Conservation (phyloP, 2,329 filamentous ascomycete genomes). For the Aspergillus pseudoterreus region DNA sequence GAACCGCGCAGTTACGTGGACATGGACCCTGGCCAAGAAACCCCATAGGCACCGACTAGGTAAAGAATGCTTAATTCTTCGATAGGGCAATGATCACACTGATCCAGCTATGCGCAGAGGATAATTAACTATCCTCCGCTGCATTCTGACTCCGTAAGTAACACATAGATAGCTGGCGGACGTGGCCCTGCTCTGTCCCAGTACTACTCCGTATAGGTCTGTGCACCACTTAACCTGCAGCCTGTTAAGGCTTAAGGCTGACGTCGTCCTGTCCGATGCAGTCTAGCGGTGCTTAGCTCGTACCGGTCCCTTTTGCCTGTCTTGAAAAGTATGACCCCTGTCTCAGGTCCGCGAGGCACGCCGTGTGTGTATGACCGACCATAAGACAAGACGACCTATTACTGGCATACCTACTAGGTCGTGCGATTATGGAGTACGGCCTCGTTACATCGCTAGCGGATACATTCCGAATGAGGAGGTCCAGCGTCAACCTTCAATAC, state of each 20-base stretch:
- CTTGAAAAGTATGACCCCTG: neutral
- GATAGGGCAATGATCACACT: neutral
- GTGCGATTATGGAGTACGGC: too few relatives aligned
- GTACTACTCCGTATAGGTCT: neutral
- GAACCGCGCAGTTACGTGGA: neutral
- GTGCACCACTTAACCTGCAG: slow-evolving; percentile 22
- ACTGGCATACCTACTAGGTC: too few relatives aligned
- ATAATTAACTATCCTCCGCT: neutral
- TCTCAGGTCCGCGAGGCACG: neutral
- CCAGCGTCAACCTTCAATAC: too few relatives aligned
- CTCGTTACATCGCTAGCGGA: too few relatives aligned
- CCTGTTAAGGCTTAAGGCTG: slow-evolving; percentile 37
- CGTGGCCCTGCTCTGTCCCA: neutral
- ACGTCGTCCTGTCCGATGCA: slow-evolving; percentile 17
- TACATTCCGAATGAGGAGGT: too few relatives aligned
- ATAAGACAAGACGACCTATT: neutral
- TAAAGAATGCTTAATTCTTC: slow-evolving; percentile 18
- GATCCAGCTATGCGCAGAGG: neutral
- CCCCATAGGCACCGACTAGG: slow-evolving; percentile 9
- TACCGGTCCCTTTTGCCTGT: neutral
- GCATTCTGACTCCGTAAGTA: neutral
- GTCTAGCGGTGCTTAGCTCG: slow-evolving; percentile 10
- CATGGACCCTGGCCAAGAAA: slow-evolving; percentile 11
- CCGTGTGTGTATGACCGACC: neutral
- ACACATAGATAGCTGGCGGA: neutral